Evolutionary conservation across 768 basidiomycete genomes (phyloP), one percentile per base, ranked within the genome.

Genomic region (Russula sp.): DNA sequence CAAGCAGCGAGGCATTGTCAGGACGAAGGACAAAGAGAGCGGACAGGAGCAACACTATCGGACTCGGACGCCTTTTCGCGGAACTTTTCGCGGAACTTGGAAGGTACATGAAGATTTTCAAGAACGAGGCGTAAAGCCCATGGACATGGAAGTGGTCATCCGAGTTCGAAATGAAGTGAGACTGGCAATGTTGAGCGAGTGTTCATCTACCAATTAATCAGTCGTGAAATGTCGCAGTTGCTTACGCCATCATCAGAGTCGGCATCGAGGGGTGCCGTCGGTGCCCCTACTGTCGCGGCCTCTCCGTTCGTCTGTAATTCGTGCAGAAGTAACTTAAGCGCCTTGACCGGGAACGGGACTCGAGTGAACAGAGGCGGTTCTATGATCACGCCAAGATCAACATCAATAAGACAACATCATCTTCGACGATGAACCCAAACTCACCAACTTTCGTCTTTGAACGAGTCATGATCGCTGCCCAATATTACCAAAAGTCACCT

Each of bases 401-500:
- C 58, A 56, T 70, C 61, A 73, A 72, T 58, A 56, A 14, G 53
- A 18, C 46, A 60, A 56, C 38, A 36, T 63, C 32, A 38, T 34
- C 29, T 25, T 16, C 29, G 7, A 25, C 13, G 38, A 25, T 16
- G 25, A 4, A 54, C 3, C 35, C 45, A 29, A 29, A 74, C 88
- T 73, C 74, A 97, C 95, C 88, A 66, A 78, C 80, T 76, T 85
- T 90, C 54, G 97, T 91, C 69, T 84, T 81, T 36, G 96, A 96
- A 64, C 97, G 84, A 51, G 97, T 98, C 90, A 98, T 93, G 73
- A 98, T 98, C 69, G 93, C 93, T 96, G 20, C 13, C 22, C 3
- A 13, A 22, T 8, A 1, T 29, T 29, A 29, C 25, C 25, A 29
- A 25, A 45, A 47, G n/a, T 53, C 43, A 60, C 43, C 36, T 39